Evolutionary conservation across 805 yeast species (phyloP).

Genomic region (Diddensiella transvaalensis): DNA sequence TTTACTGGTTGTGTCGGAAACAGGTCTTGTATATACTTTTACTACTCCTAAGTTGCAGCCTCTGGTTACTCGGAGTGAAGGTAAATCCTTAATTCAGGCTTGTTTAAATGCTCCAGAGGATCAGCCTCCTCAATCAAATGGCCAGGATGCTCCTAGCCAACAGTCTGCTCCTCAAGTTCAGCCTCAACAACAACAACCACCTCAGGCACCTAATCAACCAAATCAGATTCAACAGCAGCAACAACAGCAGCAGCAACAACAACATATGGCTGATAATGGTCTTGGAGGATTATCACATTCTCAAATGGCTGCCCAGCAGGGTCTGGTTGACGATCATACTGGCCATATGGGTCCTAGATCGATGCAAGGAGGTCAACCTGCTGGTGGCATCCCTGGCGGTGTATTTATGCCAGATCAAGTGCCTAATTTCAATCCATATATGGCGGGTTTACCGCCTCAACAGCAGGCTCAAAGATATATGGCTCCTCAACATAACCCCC

Average conservation of each 20-base stretch:
- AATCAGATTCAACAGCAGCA: slow-evolving; percentile 25
- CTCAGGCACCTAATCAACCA: slow-evolving; percentile 33
- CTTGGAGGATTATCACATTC: slow-evolving; percentile 12
- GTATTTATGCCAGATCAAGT: slow-evolving; percentile 41
- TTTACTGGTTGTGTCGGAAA: slow-evolving; percentile 90
- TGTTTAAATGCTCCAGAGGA: slow-evolving; percentile 97
- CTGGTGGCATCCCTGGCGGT: slow-evolving; percentile 20
- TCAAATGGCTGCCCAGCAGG: slow-evolving; percentile 17
- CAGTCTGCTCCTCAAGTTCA: slow-evolving; percentile 34
- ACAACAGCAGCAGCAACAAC: slow-evolving; percentile 38
- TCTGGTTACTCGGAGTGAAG: slow-evolving; percentile 94
- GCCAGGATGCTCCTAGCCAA: slow-evolving; percentile 33
- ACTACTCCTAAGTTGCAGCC: slow-evolving; percentile 99
- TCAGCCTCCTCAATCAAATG: slow-evolving; percentile 31
- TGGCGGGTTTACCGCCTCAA: slow-evolving; percentile 33
- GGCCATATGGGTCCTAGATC: slow-evolving; percentile 21
- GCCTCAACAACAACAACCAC: slow-evolving; percentile 35
- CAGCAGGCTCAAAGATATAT: slow-evolving; percentile 30
- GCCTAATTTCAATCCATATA: slow-evolving; percentile 62
- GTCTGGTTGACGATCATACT: slow-evolving; percentile 20
- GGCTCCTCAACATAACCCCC: slow-evolving; percentile 25
- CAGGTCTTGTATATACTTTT: slow-evolving; percentile 97
- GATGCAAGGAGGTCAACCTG: slow-evolving; percentile 19
- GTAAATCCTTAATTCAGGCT: slow-evolving; percentile 93
- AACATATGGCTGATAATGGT: slow-evolving; percentile 9